Base-by-base conservation (phyloP, 1,139 yeast genomes). In the Geotrichum klebahnii region DNA sequence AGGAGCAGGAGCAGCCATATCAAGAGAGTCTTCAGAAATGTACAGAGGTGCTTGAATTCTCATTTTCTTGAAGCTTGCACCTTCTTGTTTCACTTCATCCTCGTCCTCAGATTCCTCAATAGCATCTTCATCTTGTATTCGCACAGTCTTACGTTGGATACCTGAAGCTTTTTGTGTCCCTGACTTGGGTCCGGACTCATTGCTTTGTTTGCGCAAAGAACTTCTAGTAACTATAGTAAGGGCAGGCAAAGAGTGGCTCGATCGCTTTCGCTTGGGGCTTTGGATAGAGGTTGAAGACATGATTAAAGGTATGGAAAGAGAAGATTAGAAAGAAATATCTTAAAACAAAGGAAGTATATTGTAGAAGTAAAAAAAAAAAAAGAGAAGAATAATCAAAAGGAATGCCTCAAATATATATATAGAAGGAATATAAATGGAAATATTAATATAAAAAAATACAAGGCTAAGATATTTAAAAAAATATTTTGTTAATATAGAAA, bases 191-290 rank as follows among this genome's bases (percentile, higher is more conserved):
- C n/a, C n/a, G n/a, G n/a, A n/a, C n/a, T n/a, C n/a, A n/a, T n/a
- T n/a, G 20, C 26, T 22, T 29, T 17, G 32, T 29, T 16, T 37
- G 41, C 38, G 14, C 26, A 43, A n/a, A 9, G 47, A 20, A 17
- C 24, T 20, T 42, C 46, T 31, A 3, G 46, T 42, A 32, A 34
- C 39, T 20, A 42, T 42, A 3, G 46, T 42, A 22, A 42, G 39
- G 33, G 46, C 46, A 14, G 46, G 46, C 19, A 42, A 17, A 8
- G 34, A 19, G 5, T 37, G 39, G 23, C 23, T 33, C 9, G 45
- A 41, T 5, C 46, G 31, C 34, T 40, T 46, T 16, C 44, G 41
- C 40, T 38, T 46, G 16, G 35, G 35, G 31, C 28, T 35, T n/a
- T n/a, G n/a, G 28, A 9, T 8, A 41, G 16, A 2, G 24, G 5